Evolutionary conservation across 306 rosid species (phyloP), one percentile per base, ranked within the genome.

Genomic region (Citrullus amarus): DNA sequence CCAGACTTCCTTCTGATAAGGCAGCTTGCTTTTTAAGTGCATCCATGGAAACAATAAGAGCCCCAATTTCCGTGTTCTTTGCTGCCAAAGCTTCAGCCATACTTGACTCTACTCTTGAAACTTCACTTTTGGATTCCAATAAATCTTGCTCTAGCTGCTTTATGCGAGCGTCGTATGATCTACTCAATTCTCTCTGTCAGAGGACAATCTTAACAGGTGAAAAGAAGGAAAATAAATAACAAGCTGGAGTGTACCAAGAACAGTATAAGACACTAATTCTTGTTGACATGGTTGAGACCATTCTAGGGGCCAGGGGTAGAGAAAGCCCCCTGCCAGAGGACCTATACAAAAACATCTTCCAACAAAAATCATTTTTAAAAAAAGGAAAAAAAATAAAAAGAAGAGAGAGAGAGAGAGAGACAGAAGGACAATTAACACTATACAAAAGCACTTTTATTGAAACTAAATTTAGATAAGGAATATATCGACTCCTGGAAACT

Each of bases 61-160:
- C 84, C 89, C 92, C 98, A 57, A 96, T 91, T 89, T 96, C 99
- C 50, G 93, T 84, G 90, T 92, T 96, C 80, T 96, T 96, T 34
- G 98, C 93, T 56, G 91, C 83, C 88, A 96, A 91, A 83, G 99
- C 99, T 81, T 92, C 99, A 63, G 55, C 89, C 97, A 96, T 90
- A 83, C 84, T 89, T 71, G 91, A 87, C 85, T 96, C 99, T 80
- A 88, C 90, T 89, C 93, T 90, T 39, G 98, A 67, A 50, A 88
- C 92, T 81, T 91, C 99, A 69, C 76, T 80, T 92, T 88, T 92
- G 78, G 97, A 85, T 86, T 85, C 89, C 67, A 90, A 91, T 78
- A 96, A 78, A 83, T 92, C 91, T 83, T 79, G 80, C 81, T 91
- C 93, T 55, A 91, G 88, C 82, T 92, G 93, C 86, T 88, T 90